Percentiles rank a stretch among this genome's conserved stretches.
Evolutionary conservation across 495 filamentous ascomycete species (phyloP).

Genomic region (Gamarada debralockiae): DNA sequence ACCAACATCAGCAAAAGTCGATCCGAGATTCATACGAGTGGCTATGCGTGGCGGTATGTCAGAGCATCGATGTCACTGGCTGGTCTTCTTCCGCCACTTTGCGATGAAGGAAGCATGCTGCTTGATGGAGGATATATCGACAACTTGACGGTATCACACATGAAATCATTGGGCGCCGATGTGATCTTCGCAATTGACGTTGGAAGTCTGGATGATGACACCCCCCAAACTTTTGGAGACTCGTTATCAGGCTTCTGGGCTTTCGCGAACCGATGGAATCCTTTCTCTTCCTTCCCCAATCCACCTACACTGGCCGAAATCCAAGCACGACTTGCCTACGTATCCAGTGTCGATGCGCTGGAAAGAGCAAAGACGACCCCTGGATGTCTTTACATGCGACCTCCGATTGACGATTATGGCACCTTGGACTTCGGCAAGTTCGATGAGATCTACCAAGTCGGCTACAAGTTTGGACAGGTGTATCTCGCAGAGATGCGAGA

Average conservation of each 20-base stretch:
- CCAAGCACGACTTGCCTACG: constrained; percentile 90
- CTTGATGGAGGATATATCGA: constrained; percentile 96
- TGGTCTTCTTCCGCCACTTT: constrained; percentile 86
- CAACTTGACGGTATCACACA: constrained; percentile 94
- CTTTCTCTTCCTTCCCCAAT: constrained; percentile 80
- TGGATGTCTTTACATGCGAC: constrained; percentile 92
- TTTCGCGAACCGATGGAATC: constrained; percentile 92
- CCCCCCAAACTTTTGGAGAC: constrained; percentile 87
- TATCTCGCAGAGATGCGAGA: constrained; percentile 71
- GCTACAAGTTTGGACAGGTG: constrained; percentile 78
- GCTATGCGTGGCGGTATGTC: constrained; percentile 96
- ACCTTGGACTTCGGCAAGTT: constrained; percentile 97
- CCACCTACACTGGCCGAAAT: constrained; percentile 95
- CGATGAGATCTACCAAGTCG: constrained; percentile 90
- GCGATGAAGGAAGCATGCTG: constrained; percentile 94
- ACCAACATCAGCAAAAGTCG: constrained; percentile 93
- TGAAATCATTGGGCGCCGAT: constrained; percentile 90
- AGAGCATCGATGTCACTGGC: constrained; percentile 95
- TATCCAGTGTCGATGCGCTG: constrained; percentile 86
- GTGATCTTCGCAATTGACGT: constrained; percentile 96
- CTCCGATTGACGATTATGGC: constrained; percentile 88
- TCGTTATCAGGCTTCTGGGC: constrained; percentile 95
- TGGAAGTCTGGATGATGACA: constrained; percentile 83
- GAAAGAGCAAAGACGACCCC: constrained; percentile 85
- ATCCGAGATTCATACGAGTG: constrained; percentile 86